A percentile compares a stretch with the other conserved stretches of the same genome.
phyloP scores from a whole-genome alignment of 345 rosid genomes.

The Populus davidiana region DNA sequence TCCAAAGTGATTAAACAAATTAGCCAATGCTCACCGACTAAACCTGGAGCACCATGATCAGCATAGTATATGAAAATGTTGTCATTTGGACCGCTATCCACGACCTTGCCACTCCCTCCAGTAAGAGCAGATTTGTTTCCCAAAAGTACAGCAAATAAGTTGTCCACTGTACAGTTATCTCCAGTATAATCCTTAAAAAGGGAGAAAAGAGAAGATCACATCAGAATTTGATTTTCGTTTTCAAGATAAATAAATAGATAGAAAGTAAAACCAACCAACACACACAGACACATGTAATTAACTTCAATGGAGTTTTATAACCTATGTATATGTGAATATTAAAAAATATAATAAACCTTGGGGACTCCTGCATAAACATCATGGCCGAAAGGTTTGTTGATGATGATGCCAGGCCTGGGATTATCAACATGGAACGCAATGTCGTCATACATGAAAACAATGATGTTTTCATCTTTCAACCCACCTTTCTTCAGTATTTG shows the following conservation, averaged over 20 bases:
- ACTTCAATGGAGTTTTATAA: no score
- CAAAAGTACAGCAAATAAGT: constrained; percentile 50
- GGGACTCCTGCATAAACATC: constrained; percentile 66
- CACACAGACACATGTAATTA: no score
- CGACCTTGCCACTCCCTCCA: constrained; percentile 69
- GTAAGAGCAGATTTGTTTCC: constrained; percentile 49
- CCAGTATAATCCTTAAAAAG: constrained; percentile 52
- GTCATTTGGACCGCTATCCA: constrained; percentile 54
- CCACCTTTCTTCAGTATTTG: constrained; percentile 55
- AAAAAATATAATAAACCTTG: constrained; percentile 38
- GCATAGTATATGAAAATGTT: constrained; percentile 53
- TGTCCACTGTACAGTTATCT: constrained; percentile 30
- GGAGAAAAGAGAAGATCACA: no score
- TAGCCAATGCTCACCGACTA: constrained; percentile 24
- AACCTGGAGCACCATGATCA: constrained; percentile 62
- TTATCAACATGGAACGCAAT: constrained; percentile 42
- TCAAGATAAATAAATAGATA: no score
- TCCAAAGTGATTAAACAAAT: neutral
- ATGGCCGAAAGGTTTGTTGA: constrained; percentile 53
- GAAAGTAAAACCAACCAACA: no score
- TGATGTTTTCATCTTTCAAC: constrained; percentile 60
- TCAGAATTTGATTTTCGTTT: no score
- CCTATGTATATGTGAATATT: no score
- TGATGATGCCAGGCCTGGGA: constrained; percentile 62
- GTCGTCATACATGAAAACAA: constrained; percentile 82